Base-by-base conservation (phyloP, 1,139 yeast species). In the Candida gigantensis region DNA sequence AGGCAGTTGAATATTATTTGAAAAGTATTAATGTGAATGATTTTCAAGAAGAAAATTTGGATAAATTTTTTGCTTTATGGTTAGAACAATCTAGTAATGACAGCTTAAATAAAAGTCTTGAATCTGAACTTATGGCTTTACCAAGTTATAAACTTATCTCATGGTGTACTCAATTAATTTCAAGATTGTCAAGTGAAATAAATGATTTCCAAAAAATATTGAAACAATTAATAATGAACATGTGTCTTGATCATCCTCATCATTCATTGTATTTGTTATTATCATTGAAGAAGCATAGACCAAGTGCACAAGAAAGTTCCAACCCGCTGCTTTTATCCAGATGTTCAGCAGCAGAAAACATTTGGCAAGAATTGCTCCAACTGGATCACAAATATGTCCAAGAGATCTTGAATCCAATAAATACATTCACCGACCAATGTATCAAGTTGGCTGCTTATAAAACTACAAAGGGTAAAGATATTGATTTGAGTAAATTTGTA, bases 51-150 rank as follows among this genome's bases (percentile, higher is more conserved):
- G 83, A 79, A 41, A 83, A 79, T 40, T 65, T 84, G 35, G 95
- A 88, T 47, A 74, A 86, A 37, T 83, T 90, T 44, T 82, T 90
- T 54, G 84, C 94, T 0, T 58, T 90, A n/a, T 90, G 97, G 96
- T 68, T 92, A 28, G 86, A 84, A 41, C 73, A 75, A 47, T 68
- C 79, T 3, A 55, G 55, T 5, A 67, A 69, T 32, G 72, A 61
- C 1, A 58, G 53, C 1, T 53, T 79, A 5, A 77, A 74, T 46
- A 40, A 43, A 3, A 42, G 48, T 5, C 57, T 74, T 3, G 43
- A 50, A n/a, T 43, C 57, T 0, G 61, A 68, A 12, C 56, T 74
- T 3, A 46, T 55, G 2, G 37, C 39, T 0, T 61, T 87, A 20
- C 84, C 95, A 0, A 67, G 75, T 14, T 65, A 68, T 50, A 81